A percentile compares a stretch with the other conserved stretches of the same genome.
Conservation (phyloP, 2,329 filamentous ascomycete species). For the Alternaria gaisen region DNA sequence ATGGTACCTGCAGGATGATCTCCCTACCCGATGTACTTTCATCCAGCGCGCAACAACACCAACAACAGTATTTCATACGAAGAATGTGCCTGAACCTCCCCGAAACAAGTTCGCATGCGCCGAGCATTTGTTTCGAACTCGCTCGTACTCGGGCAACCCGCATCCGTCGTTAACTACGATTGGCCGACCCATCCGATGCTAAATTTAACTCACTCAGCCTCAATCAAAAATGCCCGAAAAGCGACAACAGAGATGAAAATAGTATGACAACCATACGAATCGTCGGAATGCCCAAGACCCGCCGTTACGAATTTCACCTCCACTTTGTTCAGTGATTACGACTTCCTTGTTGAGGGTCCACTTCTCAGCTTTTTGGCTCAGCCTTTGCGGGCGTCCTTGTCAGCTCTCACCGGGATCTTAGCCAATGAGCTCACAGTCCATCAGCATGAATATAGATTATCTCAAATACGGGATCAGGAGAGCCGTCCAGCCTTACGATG, state of each 20-base stretch:
- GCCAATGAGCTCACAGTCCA: constrained; percentile 13
- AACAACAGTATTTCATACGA: background rate
- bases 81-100: background rate
- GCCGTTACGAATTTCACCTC: background rate
- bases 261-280: background rate
- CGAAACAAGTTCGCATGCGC: background rate
- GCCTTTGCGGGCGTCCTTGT: constrained; percentile 1
- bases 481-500: constrained; percentile 17
- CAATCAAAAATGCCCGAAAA: constrained; percentile 17
- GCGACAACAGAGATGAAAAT: constrained; percentile 7
- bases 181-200: constrained; percentile 20
- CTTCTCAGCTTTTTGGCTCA: constrained; percentile 17
- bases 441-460: constrained; percentile 16
- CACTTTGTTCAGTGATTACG: background rate
- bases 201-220: constrained; percentile 35
- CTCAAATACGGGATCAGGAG: constrained; percentile 9
- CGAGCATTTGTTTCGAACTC: background rate
- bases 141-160: constrained; percentile 14
- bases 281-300: background rate
- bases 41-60: background rate
- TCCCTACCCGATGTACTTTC: background rate
- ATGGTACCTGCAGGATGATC: background rate
- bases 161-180: constrained; percentile 17
- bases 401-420: constrained; percentile 1
- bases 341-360: constrained; percentile 3